phyloP scores from a whole-genome alignment of 176 grass and related monocot species.

The Oryza nivara region DNA sequence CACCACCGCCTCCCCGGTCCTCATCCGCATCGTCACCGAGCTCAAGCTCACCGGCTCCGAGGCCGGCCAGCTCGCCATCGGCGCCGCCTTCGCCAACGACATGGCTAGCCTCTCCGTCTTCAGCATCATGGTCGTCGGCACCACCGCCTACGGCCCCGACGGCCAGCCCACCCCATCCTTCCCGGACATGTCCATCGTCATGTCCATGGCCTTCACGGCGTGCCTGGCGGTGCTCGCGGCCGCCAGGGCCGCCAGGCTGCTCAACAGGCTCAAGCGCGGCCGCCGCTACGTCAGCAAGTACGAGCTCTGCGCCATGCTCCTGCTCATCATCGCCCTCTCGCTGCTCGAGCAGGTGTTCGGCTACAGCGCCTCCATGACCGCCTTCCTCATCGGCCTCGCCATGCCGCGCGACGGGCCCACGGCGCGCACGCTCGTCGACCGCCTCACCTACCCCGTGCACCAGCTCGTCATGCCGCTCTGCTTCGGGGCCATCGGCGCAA shows the following conservation, averaged over 20 bases:
- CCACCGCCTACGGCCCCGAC: constrained; percentile 10
- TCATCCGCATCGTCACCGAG: constrained; percentile 74
- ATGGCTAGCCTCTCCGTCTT: constrained; percentile 45
- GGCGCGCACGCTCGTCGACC: constrained; percentile 58
- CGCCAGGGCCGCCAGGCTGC: background rate
- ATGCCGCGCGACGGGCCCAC: constrained; percentile 67
- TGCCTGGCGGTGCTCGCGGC: background rate
- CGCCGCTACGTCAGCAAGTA: constrained; percentile 56
- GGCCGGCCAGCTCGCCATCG: constrained; percentile 65
- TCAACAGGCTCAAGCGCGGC: constrained; percentile 43
- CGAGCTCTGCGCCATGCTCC: constrained; percentile 42
- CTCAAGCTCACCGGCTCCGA: constrained; percentile 69
- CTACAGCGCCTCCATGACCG: constrained; percentile 54
- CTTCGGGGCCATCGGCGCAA: constrained; percentile 53
- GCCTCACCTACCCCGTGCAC: constrained; percentile 64
- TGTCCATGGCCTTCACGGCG: background rate
- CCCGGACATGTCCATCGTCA: no score
- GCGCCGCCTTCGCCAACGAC: constrained; percentile 63
- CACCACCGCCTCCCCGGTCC: constrained; percentile 63
- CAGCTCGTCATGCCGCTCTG: constrained; percentile 66
- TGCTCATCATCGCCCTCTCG: constrained; percentile 44
- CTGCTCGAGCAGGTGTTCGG: constrained; percentile 31
- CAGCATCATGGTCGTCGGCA: constrained; percentile 16
- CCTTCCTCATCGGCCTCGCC: constrained; percentile 67
- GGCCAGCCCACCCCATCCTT: background rate